These are phyloP conservation scores for Oryza nivara DNA, from an alignment of 176 grass and related monocot species.

Conservation along the genomic window DNA sequence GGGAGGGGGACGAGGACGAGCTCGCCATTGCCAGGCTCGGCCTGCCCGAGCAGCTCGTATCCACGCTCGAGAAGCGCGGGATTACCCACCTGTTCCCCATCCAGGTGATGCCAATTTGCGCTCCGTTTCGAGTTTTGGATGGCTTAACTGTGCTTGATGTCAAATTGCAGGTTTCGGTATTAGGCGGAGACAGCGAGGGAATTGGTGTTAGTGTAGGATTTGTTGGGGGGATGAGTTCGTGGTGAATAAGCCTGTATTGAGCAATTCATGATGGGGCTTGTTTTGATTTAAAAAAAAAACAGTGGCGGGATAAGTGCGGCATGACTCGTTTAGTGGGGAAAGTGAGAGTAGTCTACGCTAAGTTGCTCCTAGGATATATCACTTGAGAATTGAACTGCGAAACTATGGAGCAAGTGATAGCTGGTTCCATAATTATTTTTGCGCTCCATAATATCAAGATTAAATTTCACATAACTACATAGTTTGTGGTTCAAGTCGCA, in stretches of 20 bases:
- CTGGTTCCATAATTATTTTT: neutral
- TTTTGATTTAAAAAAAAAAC: too few species aligned
- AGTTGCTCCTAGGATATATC: neutral
- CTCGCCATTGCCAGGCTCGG: constrained; percentile 79
- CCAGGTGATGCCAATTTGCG: constrained; percentile 50
- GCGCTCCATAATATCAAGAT: neutral
- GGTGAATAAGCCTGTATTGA: neutral
- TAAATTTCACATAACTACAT: too few species aligned
- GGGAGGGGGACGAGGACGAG: constrained; percentile 57
- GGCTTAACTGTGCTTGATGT: neutral
- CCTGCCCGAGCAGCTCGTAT: constrained; percentile 70
- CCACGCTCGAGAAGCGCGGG: constrained; percentile 77
- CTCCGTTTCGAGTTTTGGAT: neutral
- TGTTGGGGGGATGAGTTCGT: too few species aligned
- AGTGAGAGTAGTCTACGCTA: neutral
- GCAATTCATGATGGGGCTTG: neutral
- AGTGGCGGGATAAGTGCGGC: neutral
- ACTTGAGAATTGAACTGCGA: neutral
- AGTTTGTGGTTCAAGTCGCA: too few species aligned
- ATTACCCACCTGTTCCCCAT: constrained; percentile 96
- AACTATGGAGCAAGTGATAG: neutral
- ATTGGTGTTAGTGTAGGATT: constrained; percentile 8
- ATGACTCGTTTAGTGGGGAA: neutral
- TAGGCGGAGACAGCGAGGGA: neutral
- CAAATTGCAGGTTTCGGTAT: neutral